These are phyloP conservation scores for Suhomyces choctaworum DNA, from an alignment of 1,139 yeast species.

Conservation along the genomic window DNA sequence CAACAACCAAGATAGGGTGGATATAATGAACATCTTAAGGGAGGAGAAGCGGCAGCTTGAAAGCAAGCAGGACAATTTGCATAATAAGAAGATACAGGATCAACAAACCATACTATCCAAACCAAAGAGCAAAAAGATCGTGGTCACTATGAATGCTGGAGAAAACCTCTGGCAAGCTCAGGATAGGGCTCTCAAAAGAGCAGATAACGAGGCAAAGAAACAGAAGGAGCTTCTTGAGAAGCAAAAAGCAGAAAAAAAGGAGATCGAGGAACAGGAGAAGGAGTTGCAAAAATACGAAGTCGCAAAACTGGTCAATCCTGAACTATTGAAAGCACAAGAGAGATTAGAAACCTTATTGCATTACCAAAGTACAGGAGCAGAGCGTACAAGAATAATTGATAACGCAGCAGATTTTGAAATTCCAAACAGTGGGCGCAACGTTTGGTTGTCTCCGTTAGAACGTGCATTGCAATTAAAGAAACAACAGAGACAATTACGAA, in stretches of 20 bases:
- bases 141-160: slow-evolving; percentile 56
- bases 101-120: slow-evolving; percentile 18
- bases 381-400: slow-evolving; percentile 88
- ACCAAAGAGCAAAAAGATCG: slow-evolving; percentile 42
- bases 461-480: slow-evolving; percentile 78
- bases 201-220: slow-evolving; percentile 40
- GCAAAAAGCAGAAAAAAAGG: slow-evolving; percentile 31
- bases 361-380: slow-evolving; percentile 85
- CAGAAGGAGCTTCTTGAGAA: slow-evolving; percentile 24
- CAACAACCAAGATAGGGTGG: slow-evolving; percentile 56
- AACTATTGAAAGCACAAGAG: slow-evolving; percentile 65
- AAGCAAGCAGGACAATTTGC: slow-evolving; percentile 18
- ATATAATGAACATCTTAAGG: slow-evolving; percentile 53
- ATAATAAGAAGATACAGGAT: slow-evolving; percentile 22
- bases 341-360: slow-evolving; percentile 70
- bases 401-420: slow-evolving; percentile 86
- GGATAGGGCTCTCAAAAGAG: slow-evolving; percentile 57
- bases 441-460: slow-evolving; percentile 90
- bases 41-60: slow-evolving; percentile 46
- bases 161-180: slow-evolving; percentile 70
- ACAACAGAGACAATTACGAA: slow-evolving; percentile 73
- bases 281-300: slow-evolving; percentile 41
- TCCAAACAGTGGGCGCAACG: slow-evolving; percentile 48
- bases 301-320: slow-evolving; percentile 46
- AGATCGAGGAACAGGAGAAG: slow-evolving; percentile 37